These are phyloP conservation scores for Cladosporium colombiae DNA, from an alignment of 2,329 filamentous ascomycete genomes.

Conservation along the genomic window DNA sequence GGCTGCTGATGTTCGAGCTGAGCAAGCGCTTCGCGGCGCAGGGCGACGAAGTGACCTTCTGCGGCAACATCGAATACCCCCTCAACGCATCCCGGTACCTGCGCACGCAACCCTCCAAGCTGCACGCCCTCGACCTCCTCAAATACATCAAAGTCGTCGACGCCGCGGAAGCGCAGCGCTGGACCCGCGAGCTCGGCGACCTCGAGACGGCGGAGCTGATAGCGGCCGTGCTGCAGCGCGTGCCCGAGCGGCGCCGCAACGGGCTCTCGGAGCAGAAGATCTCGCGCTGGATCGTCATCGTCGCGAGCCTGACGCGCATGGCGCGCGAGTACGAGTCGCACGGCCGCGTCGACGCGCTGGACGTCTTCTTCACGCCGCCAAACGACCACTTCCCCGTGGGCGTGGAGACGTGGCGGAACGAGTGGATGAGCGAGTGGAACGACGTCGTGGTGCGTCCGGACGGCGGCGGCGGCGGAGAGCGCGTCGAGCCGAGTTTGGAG, in stretches of 20 bases:
- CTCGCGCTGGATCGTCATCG: background rate
- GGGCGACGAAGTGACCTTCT: background rate
- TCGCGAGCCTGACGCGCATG: background rate
- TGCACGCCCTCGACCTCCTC: background rate
- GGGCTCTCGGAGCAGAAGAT: background rate
- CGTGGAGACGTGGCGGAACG: background rate
- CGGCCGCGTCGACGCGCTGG: background rate
- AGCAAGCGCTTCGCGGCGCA: slow-evolving; percentile 47
- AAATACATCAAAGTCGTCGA: background rate
- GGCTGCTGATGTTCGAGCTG: slow-evolving; percentile 54
- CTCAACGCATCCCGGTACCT: too few relatives aligned
- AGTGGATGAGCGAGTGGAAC: background rate
- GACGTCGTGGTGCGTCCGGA: background rate
- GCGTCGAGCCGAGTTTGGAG: background rate
- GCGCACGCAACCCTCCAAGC: too few relatives aligned
- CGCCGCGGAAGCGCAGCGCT: background rate
- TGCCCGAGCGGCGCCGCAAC: background rate
- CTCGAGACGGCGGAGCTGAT: background rate
- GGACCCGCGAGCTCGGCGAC: background rate
- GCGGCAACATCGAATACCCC: background rate
- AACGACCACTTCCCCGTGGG: background rate
- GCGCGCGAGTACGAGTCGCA: background rate
- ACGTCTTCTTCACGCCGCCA: background rate
- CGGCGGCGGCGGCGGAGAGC: background rate
- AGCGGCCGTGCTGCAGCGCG: background rate